These are phyloP conservation scores for Zoysia japonica DNA, from an alignment of 176 grass and related monocot genomes.

Conservation along the genomic window DNA sequence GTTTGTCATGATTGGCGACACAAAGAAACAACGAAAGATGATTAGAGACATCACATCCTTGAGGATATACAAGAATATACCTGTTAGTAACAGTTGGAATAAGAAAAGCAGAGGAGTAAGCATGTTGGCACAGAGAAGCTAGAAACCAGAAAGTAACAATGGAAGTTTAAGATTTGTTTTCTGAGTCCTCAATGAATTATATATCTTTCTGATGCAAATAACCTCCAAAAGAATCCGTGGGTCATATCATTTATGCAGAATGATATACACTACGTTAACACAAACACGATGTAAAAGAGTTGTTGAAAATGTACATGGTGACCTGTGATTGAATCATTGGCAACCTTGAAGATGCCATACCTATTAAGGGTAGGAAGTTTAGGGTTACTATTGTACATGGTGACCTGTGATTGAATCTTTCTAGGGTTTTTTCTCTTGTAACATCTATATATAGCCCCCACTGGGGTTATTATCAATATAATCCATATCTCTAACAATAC, in stretches of 20 bases:
- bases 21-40: constrained; percentile 97
- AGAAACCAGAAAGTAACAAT: constrained; percentile 20
- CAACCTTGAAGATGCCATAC: too few species aligned
- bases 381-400: too few species aligned
- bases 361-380: too few species aligned
- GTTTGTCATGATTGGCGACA: constrained; percentile 95
- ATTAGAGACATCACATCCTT: constrained; percentile 97
- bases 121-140: constrained; percentile 12
- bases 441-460: too few species aligned
- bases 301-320: too few species aligned
- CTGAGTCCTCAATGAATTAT: not conserved
- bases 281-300: constrained; percentile 26
- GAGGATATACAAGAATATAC: constrained; percentile 99
- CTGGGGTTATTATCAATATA: too few species aligned
- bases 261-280: constrained; percentile 7
- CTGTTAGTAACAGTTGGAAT: constrained; percentile 48
- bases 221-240: not conserved
- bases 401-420: too few species aligned
- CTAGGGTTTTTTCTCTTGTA: too few species aligned
- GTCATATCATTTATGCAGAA: not conserved
- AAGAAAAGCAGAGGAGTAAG: constrained; percentile 16
- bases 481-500: not conserved
- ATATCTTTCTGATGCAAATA: constrained; percentile 23
- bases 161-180: constrained; percentile 13
- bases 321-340: too few species aligned